A percentile compares a stretch with the other conserved stretches of the same genome.
These are phyloP conservation scores for Colletotrichum australisinense DNA, from an alignment of 2,329 filamentous ascomycete species.

Conservation along the genomic window DNA sequence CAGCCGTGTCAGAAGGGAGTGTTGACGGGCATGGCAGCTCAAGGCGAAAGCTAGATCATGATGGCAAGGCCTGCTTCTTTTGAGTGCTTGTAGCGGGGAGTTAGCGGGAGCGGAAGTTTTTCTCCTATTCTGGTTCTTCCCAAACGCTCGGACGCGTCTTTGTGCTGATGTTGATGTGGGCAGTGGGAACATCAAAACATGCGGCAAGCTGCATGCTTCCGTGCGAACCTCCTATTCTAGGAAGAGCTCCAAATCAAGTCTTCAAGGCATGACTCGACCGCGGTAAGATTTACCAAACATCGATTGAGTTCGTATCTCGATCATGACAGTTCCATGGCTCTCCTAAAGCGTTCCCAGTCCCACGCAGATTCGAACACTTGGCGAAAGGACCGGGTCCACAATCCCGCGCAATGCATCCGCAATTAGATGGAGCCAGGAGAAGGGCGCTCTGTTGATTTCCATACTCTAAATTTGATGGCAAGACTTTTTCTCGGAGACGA, in stretches of 20 bases:
- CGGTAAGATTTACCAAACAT: background rate
- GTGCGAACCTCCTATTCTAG: conserved; percentile 8
- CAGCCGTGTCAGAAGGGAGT: background rate
- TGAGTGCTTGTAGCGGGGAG: too few relatives aligned
- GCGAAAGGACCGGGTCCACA: background rate
- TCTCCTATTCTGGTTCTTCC: background rate
- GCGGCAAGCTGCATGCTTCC: background rate
- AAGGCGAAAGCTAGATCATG: background rate
- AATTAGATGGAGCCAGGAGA: background rate
- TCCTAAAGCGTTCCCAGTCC: background rate
- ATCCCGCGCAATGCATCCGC: background rate
- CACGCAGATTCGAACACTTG: background rate
- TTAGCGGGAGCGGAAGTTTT: background rate
- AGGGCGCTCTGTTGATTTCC: conserved; percentile 7
- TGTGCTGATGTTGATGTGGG: conserved; percentile 15
- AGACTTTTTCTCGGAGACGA: background rate
- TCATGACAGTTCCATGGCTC: background rate
- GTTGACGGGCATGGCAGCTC: background rate
- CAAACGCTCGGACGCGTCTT: conserved; percentile 21
- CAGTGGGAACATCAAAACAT: background rate
- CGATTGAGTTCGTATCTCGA: background rate
- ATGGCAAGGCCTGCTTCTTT: background rate
- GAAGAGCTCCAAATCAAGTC: background rate
- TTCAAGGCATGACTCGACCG: conserved; percentile 14
- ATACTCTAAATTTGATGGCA: conserved; percentile 14